These are phyloP conservation scores for Termitomyces eurrhizus DNA, from an alignment of 768 basidiomycete genomes.

Conservation along the genomic window DNA sequence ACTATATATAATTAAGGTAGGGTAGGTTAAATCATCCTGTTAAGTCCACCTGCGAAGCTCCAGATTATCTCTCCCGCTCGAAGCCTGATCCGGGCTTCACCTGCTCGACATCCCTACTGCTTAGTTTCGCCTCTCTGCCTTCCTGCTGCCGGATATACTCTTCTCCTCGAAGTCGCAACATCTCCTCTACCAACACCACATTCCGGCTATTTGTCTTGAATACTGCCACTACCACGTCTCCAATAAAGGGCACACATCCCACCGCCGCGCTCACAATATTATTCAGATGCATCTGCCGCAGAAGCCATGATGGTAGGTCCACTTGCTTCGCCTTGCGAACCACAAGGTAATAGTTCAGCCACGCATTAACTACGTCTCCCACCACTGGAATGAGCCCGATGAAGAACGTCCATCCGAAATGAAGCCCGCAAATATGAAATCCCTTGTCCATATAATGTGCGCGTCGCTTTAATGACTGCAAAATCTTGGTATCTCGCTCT, in stretches of 20 bases:
- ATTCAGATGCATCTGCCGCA: constrained; percentile 72
- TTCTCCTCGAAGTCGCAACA: constrained; percentile 71
- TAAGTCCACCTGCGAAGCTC: no score
- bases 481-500: constrained; percentile 68
- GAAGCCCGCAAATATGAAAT: constrained; percentile 72
- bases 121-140: constrained; percentile 20
- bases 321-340: constrained; percentile 72
- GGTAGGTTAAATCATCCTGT: no score
- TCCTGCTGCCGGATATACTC: constrained; percentile 56
- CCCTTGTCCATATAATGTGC: constrained; percentile 89
- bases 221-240: constrained; percentile 71
- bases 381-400: constrained; percentile 71
- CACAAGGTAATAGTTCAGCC: constrained; percentile 73
- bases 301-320: constrained; percentile 63
- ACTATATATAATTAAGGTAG: no score
- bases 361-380: constrained; percentile 61
- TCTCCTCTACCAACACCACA: constrained; percentile 82
- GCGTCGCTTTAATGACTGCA: constrained; percentile 68
- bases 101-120: constrained; percentile 34
- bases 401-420: constrained; percentile 85
- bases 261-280: constrained; percentile 63
- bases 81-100: constrained; percentile 55
- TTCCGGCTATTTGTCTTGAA: constrained; percentile 91
- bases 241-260: constrained; percentile 66
- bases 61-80: constrained; percentile 18